Evolutionary conservation across 331 rosid species (phyloP), one percentile per base, ranked within the genome.

Genomic region (Pyrus hybrid): DNA sequence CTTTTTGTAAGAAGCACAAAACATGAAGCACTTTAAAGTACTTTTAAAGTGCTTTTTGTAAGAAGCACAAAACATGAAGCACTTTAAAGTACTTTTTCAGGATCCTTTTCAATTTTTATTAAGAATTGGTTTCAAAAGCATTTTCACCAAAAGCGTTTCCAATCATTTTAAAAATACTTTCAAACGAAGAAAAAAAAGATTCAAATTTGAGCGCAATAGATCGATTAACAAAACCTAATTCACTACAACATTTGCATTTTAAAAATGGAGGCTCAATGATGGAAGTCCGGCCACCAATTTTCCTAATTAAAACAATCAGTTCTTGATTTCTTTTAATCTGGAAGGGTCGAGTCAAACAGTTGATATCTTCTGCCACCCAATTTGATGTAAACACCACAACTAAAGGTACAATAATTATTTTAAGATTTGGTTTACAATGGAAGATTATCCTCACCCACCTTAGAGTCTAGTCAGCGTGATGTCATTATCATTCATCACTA

Each of bases 151-250:
- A 26, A 37, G 0, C 13, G 4, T 9, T 37, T 37, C 1, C 0
- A 9, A 0, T 37, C 1, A 37, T 37, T 37, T 37, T 37, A 37
- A 37, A 35, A 37, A 37, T 4, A 10, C 13, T 0, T 37, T 4
- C 13, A 51, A 17, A 16, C 3, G 0, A 17, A 0, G 1, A 1
- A 7, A 51, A 6, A 6, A 49, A 51, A 6, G 0, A 17, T 6
- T 51, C 21, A 17, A 51, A 51, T 7, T 51, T 51, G 4, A 51
- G 0, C 4, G 4, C 20, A 16, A 37, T 47, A 17, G 1, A 6
- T 3, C 3, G 21, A 17, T 49, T 49, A 6, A 49, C 1, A 47
- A 41, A 51, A 9, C 57, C 9, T 17, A 51, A 51, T 51, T 51
- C 3, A 17, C 57, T 51, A 51, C 57, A 5, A 7, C 21, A 6